phyloP scores from a whole-genome alignment of 768 basidiomycete genomes.

The Tricholoma sp. region DNA sequence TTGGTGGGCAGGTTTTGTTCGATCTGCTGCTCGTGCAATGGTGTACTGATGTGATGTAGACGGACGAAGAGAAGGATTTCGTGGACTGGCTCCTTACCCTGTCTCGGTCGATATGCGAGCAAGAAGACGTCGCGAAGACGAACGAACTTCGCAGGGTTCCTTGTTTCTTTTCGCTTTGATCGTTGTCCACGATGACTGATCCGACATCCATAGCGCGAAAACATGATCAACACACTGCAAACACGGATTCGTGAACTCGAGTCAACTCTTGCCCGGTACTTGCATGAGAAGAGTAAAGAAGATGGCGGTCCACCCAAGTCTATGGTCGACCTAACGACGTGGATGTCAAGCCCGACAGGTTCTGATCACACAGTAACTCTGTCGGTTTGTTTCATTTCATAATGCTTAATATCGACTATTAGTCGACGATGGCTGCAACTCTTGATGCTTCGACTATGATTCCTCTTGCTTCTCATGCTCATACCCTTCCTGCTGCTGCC shows the following conservation, averaged over 20 bases:
- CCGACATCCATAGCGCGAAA: conserved; percentile 38
- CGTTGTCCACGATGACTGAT: not conserved
- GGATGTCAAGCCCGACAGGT: conserved; percentile 31
- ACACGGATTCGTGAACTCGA: conserved; percentile 42
- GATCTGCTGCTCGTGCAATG: not conserved
- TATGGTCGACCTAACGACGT: conserved; percentile 35
- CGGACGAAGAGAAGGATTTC: conserved; percentile 45
- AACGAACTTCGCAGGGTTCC: conserved; percentile 53
- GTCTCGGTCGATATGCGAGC: conserved; percentile 44
- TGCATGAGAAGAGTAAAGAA: conserved; percentile 32
- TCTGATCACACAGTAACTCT: conserved; percentile 7
- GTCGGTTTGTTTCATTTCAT: not conserved
- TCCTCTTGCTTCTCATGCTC: not conserved
- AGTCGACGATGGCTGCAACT: not conserved
- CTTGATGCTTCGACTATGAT: not conserved
- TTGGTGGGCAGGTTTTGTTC: conserved; percentile 32
- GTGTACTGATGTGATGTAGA: conserved; percentile 23
- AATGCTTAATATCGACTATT: not conserved
- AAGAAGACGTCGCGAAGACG: conserved; percentile 46
- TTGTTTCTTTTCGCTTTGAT: conserved; percentile 2
- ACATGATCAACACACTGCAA: conserved; percentile 37
- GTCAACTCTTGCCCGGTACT: conserved; percentile 37
- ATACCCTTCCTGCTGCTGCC: not conserved
- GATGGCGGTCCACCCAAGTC: conserved; percentile 21
- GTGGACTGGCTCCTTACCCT: conserved; percentile 39